Base-by-base conservation (phyloP, 352 stramenopile species). In the Globisporangium apiculatum region DNA sequence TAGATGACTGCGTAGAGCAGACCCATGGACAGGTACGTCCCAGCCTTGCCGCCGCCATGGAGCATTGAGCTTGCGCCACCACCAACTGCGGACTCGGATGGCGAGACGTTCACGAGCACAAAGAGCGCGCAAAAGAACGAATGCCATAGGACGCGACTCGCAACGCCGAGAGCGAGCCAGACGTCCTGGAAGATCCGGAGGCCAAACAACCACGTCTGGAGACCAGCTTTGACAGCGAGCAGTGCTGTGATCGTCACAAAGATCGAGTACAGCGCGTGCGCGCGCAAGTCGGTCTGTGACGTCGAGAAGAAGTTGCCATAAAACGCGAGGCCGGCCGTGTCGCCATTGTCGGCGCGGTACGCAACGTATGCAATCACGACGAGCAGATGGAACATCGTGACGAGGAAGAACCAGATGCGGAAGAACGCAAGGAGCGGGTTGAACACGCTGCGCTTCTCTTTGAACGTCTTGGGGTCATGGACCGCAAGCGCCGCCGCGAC, bases 361-460 rank as follows among this genome's bases (percentile, higher is more conserved):
- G 73, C 58, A 10, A 91, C 71, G 57, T 92, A 94, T 8, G 71
- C 65, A 50, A 94, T 66, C 11, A 80, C 79, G 7, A 90, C 64
- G 37, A 90, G 64, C 1, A 76, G 17, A 65, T 92, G 83, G 48
- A 94, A 89, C 45, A 79, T 66, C 10, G 89, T 71, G 10, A 94
- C 58, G 17, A 92, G 60, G 64, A 92, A 94, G 67, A 87, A 93
- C 74, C 78, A 94, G 50, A 93, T 65, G 10, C 85, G 75, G 60
- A 90, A 93, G 53, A 91, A 94, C 2, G 80, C 84, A 40, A 94
- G 67, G 42, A 91, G 60, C 11, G 84, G 84, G 57, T 92, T 95
- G 60, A 93, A 92, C 48, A 95, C 53, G 51, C 83, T 94, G 42
- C 86, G 78, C 55, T 90, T 87, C 67, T 95, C 86, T 59, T 87